Evolutionary conservation across 106 monocot genomes (phyloP), one percentile per base, ranked within the genome.

Genomic region (Allium fistulosum): DNA sequence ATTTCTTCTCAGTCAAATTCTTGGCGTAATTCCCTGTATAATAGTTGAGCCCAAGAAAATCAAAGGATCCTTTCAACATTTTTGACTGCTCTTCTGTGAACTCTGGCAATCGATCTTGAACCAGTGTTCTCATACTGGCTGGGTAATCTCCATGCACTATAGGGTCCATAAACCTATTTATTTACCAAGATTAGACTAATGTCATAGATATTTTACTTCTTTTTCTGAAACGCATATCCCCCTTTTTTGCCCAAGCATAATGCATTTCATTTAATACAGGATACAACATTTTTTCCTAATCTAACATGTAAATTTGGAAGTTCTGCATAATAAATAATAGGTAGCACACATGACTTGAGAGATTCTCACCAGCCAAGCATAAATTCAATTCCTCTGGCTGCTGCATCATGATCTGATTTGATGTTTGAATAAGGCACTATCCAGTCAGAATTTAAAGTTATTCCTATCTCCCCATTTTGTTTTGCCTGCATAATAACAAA

Each of bases 31-130:
- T 61, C 48, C 84, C 17, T 0, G 83, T 75, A 69, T 91, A 91
- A 62, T 87, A 91, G 50, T 91, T 91, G 7, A 91, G 51, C 7
- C 90, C 90, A 53, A 91, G 26, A 68, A 90, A 90, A 55, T 86
- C 86, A 37, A 80, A 83, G 6, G 86, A 78, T 52, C 79, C 83
- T 58, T 75, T 81, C 18, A 91, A 16, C 78, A 84, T 74, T 47
- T 79, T 9, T 0, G 87, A 81, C 49, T 91, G 55, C 48, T 60
- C 63, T 18, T 72, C 63, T 7, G 83, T 83, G 48, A 90, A 86
- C 52, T 52, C 65, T 12, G 86, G 90, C 26, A 90, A 65, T 7
- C 90, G 80, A 51, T 74, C 26, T 50, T 75, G 65, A 0, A 83
- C 86, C n/a, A 81, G 61, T n/a, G 68, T 62, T 61, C 72, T 73